Evolutionary conservation across 2,329 filamentous ascomycete genomes (phyloP).

Genomic region (Venturia aucupariae): DNA sequence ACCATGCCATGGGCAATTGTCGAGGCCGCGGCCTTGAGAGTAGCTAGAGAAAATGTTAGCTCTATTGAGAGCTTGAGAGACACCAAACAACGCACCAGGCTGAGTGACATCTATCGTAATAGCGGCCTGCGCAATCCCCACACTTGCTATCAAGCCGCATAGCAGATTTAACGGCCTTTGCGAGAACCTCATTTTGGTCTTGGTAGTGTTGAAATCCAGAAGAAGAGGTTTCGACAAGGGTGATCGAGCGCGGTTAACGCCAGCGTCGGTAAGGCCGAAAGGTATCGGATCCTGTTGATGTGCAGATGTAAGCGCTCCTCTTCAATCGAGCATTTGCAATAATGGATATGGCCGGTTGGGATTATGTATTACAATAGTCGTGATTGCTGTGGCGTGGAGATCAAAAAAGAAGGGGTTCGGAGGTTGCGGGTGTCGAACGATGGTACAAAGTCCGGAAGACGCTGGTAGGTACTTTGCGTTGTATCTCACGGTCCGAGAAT

Average conservation of each 20-base stretch:
- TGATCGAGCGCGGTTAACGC: slow-evolving; percentile 10
- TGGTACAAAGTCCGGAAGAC: not conserved
- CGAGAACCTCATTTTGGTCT: slow-evolving; percentile 11
- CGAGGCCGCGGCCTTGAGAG: slow-evolving; percentile 52
- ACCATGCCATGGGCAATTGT: slow-evolving; percentile 53
- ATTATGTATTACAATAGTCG: slow-evolving; percentile 4
- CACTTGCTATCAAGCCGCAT: slow-evolving; percentile 8
- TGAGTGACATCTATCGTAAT: slow-evolving; percentile 14
- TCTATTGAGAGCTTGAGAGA: not conserved
- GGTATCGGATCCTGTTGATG: not conserved
- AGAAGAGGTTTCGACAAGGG: not conserved
- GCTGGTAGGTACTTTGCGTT: not conserved
- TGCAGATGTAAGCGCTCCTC: not conserved
- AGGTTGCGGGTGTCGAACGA: not conserved
- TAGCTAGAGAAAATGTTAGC: slow-evolving; percentile 38
- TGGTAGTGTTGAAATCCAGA: not conserved
- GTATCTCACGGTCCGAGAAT: not conserved
- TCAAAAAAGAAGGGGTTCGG: not conserved
- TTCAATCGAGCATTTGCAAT: not conserved
- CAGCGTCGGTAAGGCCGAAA: slow-evolving; percentile 9
- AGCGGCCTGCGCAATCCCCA: slow-evolving; percentile 8
- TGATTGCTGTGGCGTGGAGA: not conserved
- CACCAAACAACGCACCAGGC: slow-evolving; percentile 20
- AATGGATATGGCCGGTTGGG: not conserved
- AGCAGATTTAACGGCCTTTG: not conserved